Evolutionary conservation across 495 filamentous ascomycete genomes (phyloP), one percentile per base, ranked within the genome.

Genomic region (Neurospora sp.): DNA sequence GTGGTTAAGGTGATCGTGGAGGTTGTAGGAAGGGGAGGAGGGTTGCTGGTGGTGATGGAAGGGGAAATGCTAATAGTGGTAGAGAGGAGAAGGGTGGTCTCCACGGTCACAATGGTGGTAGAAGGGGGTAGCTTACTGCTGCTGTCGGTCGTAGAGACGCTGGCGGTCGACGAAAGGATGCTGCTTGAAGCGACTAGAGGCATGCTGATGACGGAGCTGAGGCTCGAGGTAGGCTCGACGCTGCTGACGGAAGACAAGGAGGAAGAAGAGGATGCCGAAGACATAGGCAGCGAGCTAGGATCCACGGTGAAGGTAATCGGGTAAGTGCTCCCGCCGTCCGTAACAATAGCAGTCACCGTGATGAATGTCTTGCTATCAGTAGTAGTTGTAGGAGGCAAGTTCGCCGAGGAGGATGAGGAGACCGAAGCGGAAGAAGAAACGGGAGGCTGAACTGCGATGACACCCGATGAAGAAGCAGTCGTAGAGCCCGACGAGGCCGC

Each of bases 241-340:
- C 11, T 61, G 53, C 27, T 61, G 53, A 0, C 53, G 31, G 27
- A 9, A 66, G 53, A 35, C 7, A 37, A 66, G 18, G 53, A 16
- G 1, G 27, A 27, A 27, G 48, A 59, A 12, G 48, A 27, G 11
- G 48, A 35, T 5, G 31, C 31, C 31, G 31, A 31, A 31, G 31
- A 35, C 0, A 35, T 3, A 35, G 31, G 31, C 31, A 35, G 31
- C 31, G 53, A 66, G 27, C 53, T 66, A 7, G 70, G 70, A 53
- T 74, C 46, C 48, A 70, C 71, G 8, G 74, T 76, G 11, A 74
- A 39, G 12, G 70, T 76, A 20, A 73, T 31, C 41, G 71, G 72
- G 5, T 22, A 71, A 5, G 40, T 68, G 16, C 16, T 53, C 14
- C 68, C 69, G 35, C 40, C 8, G 3, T 70, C 35, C 68, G 70